Conservation (phyloP, 2,329 filamentous ascomycete species). For the Sclerotinia subarctica region DNA sequence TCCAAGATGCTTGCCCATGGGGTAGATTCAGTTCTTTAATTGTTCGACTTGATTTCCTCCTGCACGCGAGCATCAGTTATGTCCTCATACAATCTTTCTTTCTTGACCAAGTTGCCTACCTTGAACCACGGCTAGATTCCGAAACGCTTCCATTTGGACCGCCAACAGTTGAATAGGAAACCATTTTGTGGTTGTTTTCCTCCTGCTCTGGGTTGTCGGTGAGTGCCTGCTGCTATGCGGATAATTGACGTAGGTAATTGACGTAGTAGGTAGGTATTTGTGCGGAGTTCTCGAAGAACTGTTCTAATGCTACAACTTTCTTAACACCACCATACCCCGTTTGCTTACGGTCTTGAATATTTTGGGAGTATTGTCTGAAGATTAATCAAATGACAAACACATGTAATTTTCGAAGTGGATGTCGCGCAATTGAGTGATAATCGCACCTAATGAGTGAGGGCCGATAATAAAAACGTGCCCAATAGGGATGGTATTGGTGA, state of each 20-base stretch:
- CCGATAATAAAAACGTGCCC: background rate
- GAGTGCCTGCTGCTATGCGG: background rate
- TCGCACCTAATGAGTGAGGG: constrained; percentile 7
- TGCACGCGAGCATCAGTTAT: constrained; percentile 21
- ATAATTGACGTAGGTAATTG: background rate
- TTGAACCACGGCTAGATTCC: constrained; percentile 32
- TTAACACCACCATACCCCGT: constrained; percentile 1
- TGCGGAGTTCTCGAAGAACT: constrained; percentile 12
- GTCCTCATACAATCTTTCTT: background rate
- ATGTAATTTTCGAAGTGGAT: background rate
- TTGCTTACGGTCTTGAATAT: background rate
- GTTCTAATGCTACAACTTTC: constrained; percentile 8
- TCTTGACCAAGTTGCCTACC: constrained; percentile 23
- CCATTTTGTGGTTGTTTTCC: constrained; percentile 26
- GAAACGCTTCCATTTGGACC: constrained; percentile 28
- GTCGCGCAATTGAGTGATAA: constrained; percentile 7
- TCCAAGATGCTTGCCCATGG: constrained; percentile 75
- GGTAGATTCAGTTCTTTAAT: constrained; percentile 65
- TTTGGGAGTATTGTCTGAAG: background rate
- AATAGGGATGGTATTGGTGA: background rate
- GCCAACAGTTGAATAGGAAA: constrained; percentile 34
- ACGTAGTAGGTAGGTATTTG: background rate
- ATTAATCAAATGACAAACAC: background rate
- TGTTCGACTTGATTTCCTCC: constrained; percentile 37
- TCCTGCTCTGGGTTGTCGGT: background rate